Conservation (phyloP, 139 green algal species). For the Chlamydomonas urium region DNA sequence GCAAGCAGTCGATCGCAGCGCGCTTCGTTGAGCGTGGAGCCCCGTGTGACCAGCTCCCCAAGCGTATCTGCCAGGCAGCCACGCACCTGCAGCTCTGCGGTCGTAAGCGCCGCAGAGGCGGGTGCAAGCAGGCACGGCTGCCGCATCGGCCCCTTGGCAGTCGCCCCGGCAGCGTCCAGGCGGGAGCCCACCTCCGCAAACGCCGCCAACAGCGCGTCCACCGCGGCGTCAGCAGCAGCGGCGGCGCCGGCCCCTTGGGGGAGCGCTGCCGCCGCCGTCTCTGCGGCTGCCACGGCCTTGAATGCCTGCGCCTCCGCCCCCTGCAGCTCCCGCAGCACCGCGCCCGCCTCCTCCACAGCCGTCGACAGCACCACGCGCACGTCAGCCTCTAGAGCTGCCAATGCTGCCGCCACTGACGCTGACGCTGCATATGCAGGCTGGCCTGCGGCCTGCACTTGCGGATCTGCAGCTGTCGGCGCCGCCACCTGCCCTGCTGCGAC, state of each 20-base stretch:
- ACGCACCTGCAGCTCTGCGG: not conserved
- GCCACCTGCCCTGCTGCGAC: too few relatives aligned
- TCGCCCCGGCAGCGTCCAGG: too few relatives aligned
- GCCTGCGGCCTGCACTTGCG: too few relatives aligned
- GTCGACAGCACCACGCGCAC: not conserved
- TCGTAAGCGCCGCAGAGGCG: not conserved
- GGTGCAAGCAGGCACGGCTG: not conserved
- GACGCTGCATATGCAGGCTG: too few relatives aligned
- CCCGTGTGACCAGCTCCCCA: not conserved
- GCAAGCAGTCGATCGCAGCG: conserved; percentile 3
- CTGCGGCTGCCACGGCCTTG: not conserved
- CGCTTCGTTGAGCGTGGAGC: conserved; percentile 2
- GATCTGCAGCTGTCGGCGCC: too few relatives aligned
- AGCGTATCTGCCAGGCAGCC: conserved; percentile 1
- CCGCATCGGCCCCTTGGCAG: too few relatives aligned
- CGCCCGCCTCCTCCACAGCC: not conserved
- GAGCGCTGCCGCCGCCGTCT: conserved; percentile 1
- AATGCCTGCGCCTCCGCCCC: not conserved
- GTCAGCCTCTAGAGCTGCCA: not conserved
- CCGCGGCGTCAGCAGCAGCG: not conserved
- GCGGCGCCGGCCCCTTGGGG: too few relatives aligned
- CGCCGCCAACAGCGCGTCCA: not conserved
- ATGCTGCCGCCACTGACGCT: too few relatives aligned
- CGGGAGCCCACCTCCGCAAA: conserved; percentile 8
- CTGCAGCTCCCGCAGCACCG: not conserved